phyloP scores from a whole-genome alignment of 352 stramenopile genomes.

The Thraustochytrium sp. region DNA sequence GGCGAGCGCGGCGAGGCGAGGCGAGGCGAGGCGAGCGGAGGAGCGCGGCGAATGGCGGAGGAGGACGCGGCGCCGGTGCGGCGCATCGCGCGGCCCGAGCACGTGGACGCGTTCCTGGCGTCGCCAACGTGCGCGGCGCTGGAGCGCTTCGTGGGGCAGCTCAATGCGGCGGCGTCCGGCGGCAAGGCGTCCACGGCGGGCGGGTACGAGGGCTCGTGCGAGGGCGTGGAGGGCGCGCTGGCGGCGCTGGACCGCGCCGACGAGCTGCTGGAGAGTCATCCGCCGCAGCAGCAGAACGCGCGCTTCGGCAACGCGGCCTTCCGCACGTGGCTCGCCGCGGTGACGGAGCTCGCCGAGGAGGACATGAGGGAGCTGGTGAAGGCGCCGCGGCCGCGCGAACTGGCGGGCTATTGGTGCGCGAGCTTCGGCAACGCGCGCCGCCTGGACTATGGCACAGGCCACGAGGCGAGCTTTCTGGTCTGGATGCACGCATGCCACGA shows the following conservation, averaged over 20 bases:
- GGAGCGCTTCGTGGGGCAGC: neutral
- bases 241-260: conserved; percentile 57
- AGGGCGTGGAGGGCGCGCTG: neutral
- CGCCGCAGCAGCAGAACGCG: conserved; percentile 78
- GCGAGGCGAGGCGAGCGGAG: neutral
- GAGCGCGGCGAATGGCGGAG: neutral
- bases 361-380: neutral
- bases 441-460: conserved; percentile 97
- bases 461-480: conserved; percentile 88
- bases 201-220: neutral
- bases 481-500: conserved; percentile 42
- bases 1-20: neutral
- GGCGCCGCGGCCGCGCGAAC: conserved; percentile 17
- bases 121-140: neutral
- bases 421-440: conserved; percentile 92
- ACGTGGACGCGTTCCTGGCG: neutral
- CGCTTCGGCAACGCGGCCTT: conserved; percentile 91
- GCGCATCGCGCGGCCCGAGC: neutral
- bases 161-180: neutral
- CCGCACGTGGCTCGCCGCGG: conserved; percentile 66
- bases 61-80: neutral
- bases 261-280: conserved; percentile 80
- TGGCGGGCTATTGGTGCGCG: conserved; percentile 86
- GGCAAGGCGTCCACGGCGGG: neutral
- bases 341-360: neutral